Evolutionary conservation across 2,329 filamentous ascomycete genomes (phyloP), one percentile per base, ranked within the genome.

Genomic region (Coniochaeta prunicola): DNA sequence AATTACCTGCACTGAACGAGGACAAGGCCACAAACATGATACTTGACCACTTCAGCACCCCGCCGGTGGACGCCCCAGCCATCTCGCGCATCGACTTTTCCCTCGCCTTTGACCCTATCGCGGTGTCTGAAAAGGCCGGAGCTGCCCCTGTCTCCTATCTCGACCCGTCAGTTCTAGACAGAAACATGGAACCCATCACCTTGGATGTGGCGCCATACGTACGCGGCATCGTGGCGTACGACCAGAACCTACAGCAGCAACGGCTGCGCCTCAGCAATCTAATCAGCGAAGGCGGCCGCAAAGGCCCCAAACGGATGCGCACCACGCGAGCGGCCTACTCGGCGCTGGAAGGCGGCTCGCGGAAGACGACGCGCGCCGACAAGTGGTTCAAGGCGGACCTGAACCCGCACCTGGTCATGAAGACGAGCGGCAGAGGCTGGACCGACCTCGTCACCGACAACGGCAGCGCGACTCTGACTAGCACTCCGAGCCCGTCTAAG

Each of bases 121-220:
- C 84, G 1, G 70, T 74, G 2, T 74, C 78, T 0, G 80, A 81
- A 31, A 1, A 61, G 68, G 68, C 17, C 64, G 1, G 67, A 38
- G 62, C 66, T 74, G 17, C 63, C 67, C 15, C 64, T 66, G 21
- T 64, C 67, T 31, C 73, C 19, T 77, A 77, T 48, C 77, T 91
- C 1, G 83, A 85, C 34, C 80, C 88, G 0, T 92, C 90, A 0
- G 85, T 88, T 0, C 91, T 96, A 64, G 91, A 96, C 66, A 84
- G 89, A 48, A 85, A 85, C 0, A 75, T 89, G 65, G 70, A 73
- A 0, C 77, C 87, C 21, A 84, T 96, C 33, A 80, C 83, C 0
- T 76, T 87, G 13, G 94, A 99, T 63, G 78, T 97, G 1, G 92
- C 92, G 0, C 94, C 96, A 0, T 97, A 91, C 70, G 83, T 97